Base-by-base conservation (phyloP, 768 basidiomycete genomes). In the Hemileccinum impolitum region DNA sequence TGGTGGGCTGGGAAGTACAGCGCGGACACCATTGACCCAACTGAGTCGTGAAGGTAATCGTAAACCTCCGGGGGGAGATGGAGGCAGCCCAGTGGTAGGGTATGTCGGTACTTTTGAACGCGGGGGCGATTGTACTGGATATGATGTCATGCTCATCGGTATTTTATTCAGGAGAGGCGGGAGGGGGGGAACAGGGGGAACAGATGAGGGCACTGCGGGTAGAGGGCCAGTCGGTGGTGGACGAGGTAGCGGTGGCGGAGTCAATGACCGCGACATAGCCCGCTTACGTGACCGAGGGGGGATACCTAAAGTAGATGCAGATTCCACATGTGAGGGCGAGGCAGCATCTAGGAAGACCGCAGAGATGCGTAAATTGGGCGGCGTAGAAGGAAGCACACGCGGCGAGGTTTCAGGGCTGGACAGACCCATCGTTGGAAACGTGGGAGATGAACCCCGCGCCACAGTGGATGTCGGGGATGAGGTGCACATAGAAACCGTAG, bases 1-100 rank as follows among this genome's bases (percentile, higher is more conserved):
- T 0, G 65, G 65, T 2, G 65, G 65, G 36, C 67, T 69, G 2
- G 65, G 65, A 21, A 67, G 53, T 15, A 51, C 61, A 6, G 54
- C 55, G 17, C 62, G 62, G 9, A 62, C 60, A 12, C 53, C 36
- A 36, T 52, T 67, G 45, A 63, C 50, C 60, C 63, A 65, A 15
- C 62, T 62, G 35, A 67, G 57, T 40, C 65, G 58, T 15, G 67
- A 69, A 4, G 65, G 65, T 36, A 67, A 45, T 28, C 65, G 63
- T n/a, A 67, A 43, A n/a, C 55, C 61, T 15, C 65, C 65, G 15
- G 67, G 62, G 1, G 65, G 47, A 0, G 65, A 56, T 19, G 65
- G 62, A 19, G 64, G 59, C 31, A 55, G 31, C 47, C 53, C 57
- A n/a, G 53, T 30, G 13, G 54, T 40, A 21, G 3, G 23, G 23